Conservation (phyloP, 805 yeast genomes). For the Pichia exigua region DNA sequence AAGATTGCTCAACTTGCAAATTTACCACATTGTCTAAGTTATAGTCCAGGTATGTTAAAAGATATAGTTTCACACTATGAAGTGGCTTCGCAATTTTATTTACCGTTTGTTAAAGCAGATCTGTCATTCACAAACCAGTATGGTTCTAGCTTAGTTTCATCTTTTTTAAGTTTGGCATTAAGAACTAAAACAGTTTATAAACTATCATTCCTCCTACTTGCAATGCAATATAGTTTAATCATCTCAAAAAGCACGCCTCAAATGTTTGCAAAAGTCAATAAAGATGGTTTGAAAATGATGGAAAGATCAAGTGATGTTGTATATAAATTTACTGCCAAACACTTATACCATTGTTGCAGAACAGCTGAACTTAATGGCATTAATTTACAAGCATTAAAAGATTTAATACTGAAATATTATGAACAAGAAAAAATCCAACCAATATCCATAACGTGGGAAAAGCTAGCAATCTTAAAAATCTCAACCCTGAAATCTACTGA, state of each 20-base stretch:
- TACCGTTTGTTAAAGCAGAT: neutral
- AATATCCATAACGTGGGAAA: neutral
- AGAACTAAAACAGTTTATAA: conserved; percentile 13
- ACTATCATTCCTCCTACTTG: conserved; percentile 9
- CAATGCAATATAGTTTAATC: conserved; percentile 9
- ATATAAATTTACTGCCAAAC: conserved; percentile 9
- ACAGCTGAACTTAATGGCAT: neutral
- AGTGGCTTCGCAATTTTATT: neutral
- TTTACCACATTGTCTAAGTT: neutral
- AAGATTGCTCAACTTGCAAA: neutral
- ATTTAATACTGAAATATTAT: neutral
- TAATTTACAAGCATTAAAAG: neutral
- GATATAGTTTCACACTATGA: neutral
- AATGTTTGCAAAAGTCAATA: conserved; percentile 1
- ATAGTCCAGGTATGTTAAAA: neutral
- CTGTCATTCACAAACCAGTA: neutral
- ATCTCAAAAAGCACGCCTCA: conserved; percentile 2
- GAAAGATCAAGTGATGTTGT: conserved; percentile 5
- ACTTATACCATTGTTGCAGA: neutral
- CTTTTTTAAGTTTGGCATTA: conserved; percentile 8
- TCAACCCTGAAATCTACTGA: neutral
- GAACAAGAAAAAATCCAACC: neutral
- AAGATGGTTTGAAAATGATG: conserved; percentile 12
- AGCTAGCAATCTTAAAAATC: neutral
- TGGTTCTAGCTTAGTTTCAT: neutral